Evolutionary conservation across 139 green algal species (phyloP).

Genomic region (Tetradesmus obliquus): DNA sequence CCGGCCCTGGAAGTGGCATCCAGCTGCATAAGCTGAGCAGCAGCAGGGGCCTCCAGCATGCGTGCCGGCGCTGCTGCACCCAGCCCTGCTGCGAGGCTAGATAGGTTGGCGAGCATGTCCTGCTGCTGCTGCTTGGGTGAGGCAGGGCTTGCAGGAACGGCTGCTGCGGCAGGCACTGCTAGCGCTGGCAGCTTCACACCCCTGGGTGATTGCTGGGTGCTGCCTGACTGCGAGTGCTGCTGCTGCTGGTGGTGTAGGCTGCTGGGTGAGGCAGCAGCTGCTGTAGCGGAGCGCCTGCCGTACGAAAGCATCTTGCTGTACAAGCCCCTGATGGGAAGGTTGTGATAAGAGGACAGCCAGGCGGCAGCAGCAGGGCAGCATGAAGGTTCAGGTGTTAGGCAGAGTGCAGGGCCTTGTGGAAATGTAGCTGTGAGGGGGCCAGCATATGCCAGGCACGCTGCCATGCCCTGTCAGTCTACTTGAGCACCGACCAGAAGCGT

Average conservation of each 20-base stretch:
- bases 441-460: not conserved
- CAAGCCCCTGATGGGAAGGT: not conserved
- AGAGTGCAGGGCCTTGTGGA: too few species aligned
- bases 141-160: not conserved
- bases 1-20: not conserved
- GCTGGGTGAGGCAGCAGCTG: not conserved
- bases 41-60: not conserved
- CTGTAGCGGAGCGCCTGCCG: not conserved
- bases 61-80: not conserved
- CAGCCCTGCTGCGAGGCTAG: not conserved
- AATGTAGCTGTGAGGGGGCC: too few species aligned
- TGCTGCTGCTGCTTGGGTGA: not conserved
- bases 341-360: not conserved
- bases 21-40: not conserved
- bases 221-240: not conserved
- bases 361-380: not conserved
- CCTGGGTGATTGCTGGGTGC: not conserved
- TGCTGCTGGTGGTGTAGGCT: not conserved
- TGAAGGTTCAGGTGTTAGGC: too few species aligned
- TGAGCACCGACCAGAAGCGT: too few species aligned
- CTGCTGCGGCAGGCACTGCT: not conserved
- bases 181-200: not conserved
- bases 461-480: too few species aligned
- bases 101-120: not conserved
- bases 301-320: slow-evolving; percentile 2